Evolutionary conservation across 306 rosid genomes (phyloP).

Genomic region (Datisca glomerata): DNA sequence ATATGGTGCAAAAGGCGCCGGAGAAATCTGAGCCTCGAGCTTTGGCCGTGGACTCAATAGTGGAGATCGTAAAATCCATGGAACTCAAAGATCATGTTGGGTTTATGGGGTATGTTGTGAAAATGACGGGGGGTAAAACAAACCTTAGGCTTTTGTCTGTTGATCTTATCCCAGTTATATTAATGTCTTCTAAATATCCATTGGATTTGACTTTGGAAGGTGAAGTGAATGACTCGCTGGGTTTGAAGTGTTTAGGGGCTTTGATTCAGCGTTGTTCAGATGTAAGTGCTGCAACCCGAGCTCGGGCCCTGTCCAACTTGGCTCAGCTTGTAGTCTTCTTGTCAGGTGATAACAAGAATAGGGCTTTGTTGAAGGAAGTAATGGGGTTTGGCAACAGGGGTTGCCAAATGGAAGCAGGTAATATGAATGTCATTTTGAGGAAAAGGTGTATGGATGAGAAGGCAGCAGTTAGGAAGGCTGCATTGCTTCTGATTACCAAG

Average conservation of each 20-base stretch:
- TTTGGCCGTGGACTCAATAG: conserved; percentile 63
- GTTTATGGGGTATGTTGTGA: conserved; percentile 60
- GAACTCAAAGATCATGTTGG: conserved; percentile 41
- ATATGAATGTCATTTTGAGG: conserved; percentile 41
- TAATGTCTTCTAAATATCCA: conserved; percentile 38
- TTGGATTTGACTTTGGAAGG: conserved; percentile 37
- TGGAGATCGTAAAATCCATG: conserved; percentile 51
- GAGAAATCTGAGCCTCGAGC: conserved; percentile 78
- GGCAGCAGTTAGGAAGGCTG: conserved; percentile 84
- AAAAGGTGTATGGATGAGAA: conserved; percentile 84
- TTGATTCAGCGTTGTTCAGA: conserved; percentile 76
- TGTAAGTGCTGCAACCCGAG: conserved; percentile 44
- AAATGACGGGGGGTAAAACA: conserved; percentile 58
- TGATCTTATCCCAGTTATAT: conserved; percentile 53
- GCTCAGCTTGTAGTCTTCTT: conserved; percentile 60
- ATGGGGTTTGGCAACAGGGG: conserved; percentile 41
- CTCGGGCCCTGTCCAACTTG: conserved; percentile 61
- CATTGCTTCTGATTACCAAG: conserved; percentile 62
- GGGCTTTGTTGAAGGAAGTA: conserved; percentile 35
- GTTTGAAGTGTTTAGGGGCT: conserved; percentile 58
- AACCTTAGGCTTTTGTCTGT: conserved; percentile 65
- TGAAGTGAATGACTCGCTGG: conserved; percentile 41
- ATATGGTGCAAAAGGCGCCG: conserved; percentile 58
- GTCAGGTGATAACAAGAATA: conserved; percentile 23
- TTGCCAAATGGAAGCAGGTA: conserved; percentile 18